Evolutionary conservation across 192 early-diverging fungal genomes (phyloP).

Genomic region (Kickxella alabastrina): DNA sequence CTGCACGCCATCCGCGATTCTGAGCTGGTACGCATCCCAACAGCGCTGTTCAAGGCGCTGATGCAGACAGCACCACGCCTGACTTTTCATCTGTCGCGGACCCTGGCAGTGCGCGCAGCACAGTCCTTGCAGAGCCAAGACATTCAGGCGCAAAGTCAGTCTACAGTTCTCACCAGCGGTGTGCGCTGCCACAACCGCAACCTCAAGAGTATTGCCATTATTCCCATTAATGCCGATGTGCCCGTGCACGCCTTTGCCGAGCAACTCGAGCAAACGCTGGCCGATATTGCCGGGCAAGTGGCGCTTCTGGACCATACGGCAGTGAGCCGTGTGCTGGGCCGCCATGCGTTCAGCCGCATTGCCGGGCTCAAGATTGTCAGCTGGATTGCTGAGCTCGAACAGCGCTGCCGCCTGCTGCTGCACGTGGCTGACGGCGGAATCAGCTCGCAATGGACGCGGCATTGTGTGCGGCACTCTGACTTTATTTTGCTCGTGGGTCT

Average conservation of each 20-base stretch:
- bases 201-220: slow-evolving; percentile 88
- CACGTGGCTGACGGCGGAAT: slow-evolving; percentile 94
- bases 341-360: slow-evolving; percentile 85
- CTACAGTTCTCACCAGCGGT: slow-evolving; percentile 20
- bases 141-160: slow-evolving; percentile 3
- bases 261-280: slow-evolving; percentile 69
- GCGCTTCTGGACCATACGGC: slow-evolving; percentile 77
- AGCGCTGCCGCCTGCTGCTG: slow-evolving; percentile 77
- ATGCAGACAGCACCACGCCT: slow-evolving; percentile 85
- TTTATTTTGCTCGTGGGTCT: slow-evolving; percentile 92
- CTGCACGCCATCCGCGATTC: slow-evolving; percentile 97
- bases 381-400: slow-evolving; percentile 96
- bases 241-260: slow-evolving; percentile 88
- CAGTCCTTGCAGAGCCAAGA: slow-evolving; percentile 50
- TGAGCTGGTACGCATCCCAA: slow-evolving; percentile 93
- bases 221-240: slow-evolving; percentile 79
- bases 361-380: slow-evolving; percentile 88
- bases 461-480: slow-evolving; percentile 93
- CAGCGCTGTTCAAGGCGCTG: slow-evolving; percentile 89
- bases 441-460: slow-evolving; percentile 88
- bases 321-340: slow-evolving; percentile 77
- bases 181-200: slow-evolving; percentile 85
- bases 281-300: slow-evolving; percentile 63
- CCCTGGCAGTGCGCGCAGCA: slow-evolving; percentile 73
- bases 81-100: slow-evolving; percentile 83